These are phyloP conservation scores for Rhizophora mangle DNA, from an alignment of 345 rosid species.

Conservation along the genomic window DNA sequence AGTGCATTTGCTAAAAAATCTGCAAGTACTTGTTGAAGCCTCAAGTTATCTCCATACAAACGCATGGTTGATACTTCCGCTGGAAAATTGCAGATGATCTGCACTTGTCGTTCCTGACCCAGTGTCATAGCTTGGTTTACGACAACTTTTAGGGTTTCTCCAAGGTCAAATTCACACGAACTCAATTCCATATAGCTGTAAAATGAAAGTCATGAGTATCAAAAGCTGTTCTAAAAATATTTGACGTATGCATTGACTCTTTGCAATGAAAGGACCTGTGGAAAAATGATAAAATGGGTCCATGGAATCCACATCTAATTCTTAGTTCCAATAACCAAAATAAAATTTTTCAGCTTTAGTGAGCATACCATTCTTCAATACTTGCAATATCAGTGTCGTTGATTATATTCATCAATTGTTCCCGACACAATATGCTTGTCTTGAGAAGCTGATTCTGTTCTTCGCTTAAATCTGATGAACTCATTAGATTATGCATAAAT, in stretches of 20 bases:
- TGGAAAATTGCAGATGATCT: conserved; percentile 48
- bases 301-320: too few species aligned
- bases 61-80: conserved; percentile 48
- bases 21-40: conserved; percentile 83
- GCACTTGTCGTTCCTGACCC: conserved; percentile 54
- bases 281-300: too few species aligned
- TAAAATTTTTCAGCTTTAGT: neutral
- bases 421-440: conserved; percentile 49
- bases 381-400: conserved; percentile 62
- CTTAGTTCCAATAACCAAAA: too few species aligned
- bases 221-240: conserved; percentile 2
- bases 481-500: conserved; percentile 52
- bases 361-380: conserved; percentile 68
- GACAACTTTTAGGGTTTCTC: conserved; percentile 56
- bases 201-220: conserved; percentile 8
- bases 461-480: conserved; percentile 44
- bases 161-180: conserved; percentile 52
- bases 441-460: conserved; percentile 60
- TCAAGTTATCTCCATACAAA: conserved; percentile 62
- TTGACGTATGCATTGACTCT: too few species aligned
- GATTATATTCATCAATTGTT: conserved; percentile 62
- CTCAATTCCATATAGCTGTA: conserved; percentile 59
- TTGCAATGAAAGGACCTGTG: too few species aligned
- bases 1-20: conserved; percentile 54
- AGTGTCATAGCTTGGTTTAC: conserved; percentile 56